A percentile compares a stretch with the other conserved stretches of the same genome.
phyloP scores from a whole-genome alignment of 768 basidiomycete species.

The Panaeolus cyanescens region DNA sequence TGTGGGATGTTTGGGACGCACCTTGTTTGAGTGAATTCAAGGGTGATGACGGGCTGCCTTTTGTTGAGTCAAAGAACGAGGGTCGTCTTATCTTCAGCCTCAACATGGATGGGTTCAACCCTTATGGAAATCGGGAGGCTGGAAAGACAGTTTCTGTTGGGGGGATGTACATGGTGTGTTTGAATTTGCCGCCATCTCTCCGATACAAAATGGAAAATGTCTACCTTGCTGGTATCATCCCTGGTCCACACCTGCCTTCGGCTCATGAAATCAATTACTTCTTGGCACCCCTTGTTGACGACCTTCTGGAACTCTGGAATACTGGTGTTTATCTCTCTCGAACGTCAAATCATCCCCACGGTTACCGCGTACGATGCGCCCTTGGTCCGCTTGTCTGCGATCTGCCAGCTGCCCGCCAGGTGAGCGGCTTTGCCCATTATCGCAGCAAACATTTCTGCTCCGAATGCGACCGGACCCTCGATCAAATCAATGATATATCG shows the following conservation, averaged over 20 bases:
- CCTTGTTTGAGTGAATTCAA: background rate
- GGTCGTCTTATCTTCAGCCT: slow-evolving; percentile 25
- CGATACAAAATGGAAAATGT: slow-evolving; percentile 35
- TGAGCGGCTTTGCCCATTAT: slow-evolving; percentile 20
- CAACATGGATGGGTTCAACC: slow-evolving; percentile 33
- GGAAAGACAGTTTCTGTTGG: slow-evolving; percentile 23
- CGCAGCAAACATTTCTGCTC: slow-evolving; percentile 19
- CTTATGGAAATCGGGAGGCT: slow-evolving; percentile 23
- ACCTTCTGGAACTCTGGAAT: slow-evolving; percentile 31
- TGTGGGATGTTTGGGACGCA: slow-evolving; percentile 11
- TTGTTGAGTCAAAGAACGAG: slow-evolving; percentile 8
- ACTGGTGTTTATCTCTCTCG: slow-evolving; percentile 23
- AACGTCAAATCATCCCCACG: slow-evolving; percentile 18
- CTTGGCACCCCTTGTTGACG: slow-evolving; percentile 33
- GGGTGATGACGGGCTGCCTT: slow-evolving; percentile 5
- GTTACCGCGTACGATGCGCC: slow-evolving; percentile 23
- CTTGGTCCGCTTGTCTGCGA: slow-evolving; percentile 34
- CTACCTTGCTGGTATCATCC: slow-evolving; percentile 36
- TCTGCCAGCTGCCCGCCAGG: slow-evolving; percentile 27
- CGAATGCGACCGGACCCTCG: slow-evolving; percentile 10
- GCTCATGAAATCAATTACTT: slow-evolving; percentile 34
- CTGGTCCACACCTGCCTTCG: slow-evolving; percentile 36
- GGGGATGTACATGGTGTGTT: slow-evolving; percentile 28
- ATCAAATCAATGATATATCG: slow-evolving; percentile 20
- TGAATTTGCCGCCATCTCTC: slow-evolving; percentile 32